A percentile compares a stretch with the other conserved stretches of the same genome.
Conservation (phyloP, 2,329 filamentous ascomycete genomes). For the Sporothrix sp. region DNA sequence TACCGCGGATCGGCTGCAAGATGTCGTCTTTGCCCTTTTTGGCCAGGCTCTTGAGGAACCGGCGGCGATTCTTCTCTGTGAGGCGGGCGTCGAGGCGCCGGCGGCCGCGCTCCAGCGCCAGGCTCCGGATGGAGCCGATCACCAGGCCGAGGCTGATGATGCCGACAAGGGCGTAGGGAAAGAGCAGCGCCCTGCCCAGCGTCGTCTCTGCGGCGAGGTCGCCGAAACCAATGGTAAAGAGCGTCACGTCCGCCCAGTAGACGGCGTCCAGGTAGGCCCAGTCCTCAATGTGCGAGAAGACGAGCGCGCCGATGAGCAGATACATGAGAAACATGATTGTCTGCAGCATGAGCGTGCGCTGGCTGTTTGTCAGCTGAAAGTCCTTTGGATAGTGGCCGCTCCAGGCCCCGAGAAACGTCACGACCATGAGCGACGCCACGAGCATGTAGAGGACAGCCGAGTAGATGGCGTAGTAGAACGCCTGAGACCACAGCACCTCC, state of each 20-base stretch:
- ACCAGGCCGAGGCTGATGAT: conserved; percentile 56
- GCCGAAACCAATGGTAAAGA: conserved; percentile 57
- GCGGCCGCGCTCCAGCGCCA: conserved; percentile 49
- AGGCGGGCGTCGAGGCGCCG: conserved; percentile 46
- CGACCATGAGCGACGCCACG: conserved; percentile 63
- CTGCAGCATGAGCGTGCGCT: conserved; percentile 82
- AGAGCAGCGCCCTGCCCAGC: conserved; percentile 59
- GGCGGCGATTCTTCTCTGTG: conserved; percentile 48
- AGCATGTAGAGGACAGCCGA: conserved; percentile 72
- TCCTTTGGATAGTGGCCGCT: conserved; percentile 62
- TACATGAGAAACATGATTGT: conserved; percentile 80
- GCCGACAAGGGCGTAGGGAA: conserved; percentile 75
- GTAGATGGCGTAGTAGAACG: conserved; percentile 78
- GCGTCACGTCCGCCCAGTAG: conserved; percentile 68
- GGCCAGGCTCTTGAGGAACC: conserved; percentile 36
- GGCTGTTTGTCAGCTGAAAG: conserved; percentile 67
- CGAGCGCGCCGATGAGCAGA: conserved; percentile 63
- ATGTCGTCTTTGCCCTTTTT: conserved; percentile 37
- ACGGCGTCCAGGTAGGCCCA: conserved; percentile 71
- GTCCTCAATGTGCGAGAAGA: conserved; percentile 63
- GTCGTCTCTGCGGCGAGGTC: conserved; percentile 40
- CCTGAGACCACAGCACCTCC: conserved; percentile 62
- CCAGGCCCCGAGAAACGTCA: conserved; percentile 72
- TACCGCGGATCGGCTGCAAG: conserved; percentile 36
- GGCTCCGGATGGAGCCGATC: conserved; percentile 35